These are phyloP conservation scores for Phytophthora pistaciae DNA, from an alignment of 352 stramenopile genomes.

Conservation along the genomic window DNA sequence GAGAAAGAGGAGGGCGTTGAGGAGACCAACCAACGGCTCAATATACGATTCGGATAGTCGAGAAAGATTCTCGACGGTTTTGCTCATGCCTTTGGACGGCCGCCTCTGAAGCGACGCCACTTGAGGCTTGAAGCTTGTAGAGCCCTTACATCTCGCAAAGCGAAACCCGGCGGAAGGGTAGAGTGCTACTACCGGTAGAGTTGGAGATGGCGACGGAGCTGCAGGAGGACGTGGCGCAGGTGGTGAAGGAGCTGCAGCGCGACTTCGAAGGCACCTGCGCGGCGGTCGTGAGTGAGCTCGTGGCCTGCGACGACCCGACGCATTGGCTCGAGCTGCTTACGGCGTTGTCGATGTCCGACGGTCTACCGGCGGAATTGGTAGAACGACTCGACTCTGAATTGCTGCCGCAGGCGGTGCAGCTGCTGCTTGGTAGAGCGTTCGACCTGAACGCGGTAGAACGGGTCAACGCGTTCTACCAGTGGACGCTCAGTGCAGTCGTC, in stretches of 20 bases:
- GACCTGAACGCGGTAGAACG: constrained; percentile 26
- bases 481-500: constrained; percentile 44
- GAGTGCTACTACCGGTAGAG: no score
- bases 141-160: no score
- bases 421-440: constrained; percentile 55
- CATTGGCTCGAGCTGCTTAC: constrained; percentile 43
- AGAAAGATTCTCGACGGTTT: no score
- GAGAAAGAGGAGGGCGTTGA: neutral
- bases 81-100: no score
- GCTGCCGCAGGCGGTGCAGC: constrained; percentile 63
- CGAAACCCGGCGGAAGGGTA: no score
- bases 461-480: constrained; percentile 64
- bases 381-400: constrained; percentile 64
- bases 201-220: constrained; percentile 21
- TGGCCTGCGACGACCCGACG: constrained; percentile 36
- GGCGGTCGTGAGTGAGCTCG: constrained; percentile 52
- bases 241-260: constrained; percentile 34
- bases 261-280: constrained; percentile 68
- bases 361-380: neutral
- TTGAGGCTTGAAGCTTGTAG: neutral
- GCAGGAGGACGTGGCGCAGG: neutral
- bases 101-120: no score
- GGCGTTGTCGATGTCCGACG: constrained; percentile 20
- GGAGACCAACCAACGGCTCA: neutral
- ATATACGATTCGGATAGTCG: no score